Conservation (phyloP, 2,329 filamentous ascomycete species). For the Penicillium sp. region DNA sequence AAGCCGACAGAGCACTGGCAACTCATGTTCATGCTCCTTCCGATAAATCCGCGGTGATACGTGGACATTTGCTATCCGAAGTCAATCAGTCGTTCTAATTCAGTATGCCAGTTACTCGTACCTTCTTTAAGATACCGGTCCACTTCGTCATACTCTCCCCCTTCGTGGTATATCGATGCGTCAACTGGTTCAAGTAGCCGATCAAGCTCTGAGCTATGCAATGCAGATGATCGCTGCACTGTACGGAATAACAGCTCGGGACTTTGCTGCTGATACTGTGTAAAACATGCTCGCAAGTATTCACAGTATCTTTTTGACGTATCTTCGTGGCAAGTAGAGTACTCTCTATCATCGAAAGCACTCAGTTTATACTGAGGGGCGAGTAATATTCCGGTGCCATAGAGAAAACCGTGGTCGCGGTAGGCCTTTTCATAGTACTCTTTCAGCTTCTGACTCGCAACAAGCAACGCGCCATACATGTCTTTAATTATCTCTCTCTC, state of each 20-base stretch:
- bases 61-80: background rate
- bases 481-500: no score
- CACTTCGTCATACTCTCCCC: conserved; percentile 3
- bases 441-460: conserved; percentile 2
- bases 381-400: conserved; percentile 4
- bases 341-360: conserved; percentile 6
- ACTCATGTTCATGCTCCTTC: conserved; percentile 8
- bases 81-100: background rate
- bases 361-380: conserved; percentile 7
- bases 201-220: conserved; percentile 3
- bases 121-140: conserved; percentile 5
- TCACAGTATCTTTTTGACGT: conserved; percentile 9
- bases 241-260: conserved; percentile 4
- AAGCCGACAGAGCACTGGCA: conserved; percentile 9
- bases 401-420: conserved; percentile 6
- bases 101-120: background rate
- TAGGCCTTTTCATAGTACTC: conserved; percentile 8
- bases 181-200: conserved; percentile 2
- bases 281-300: conserved; percentile 6
- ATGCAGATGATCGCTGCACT: background rate
- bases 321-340: background rate
- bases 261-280: conserved; percentile 4
- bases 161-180: background rate
- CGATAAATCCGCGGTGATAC: conserved; percentile 1
- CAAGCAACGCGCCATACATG: background rate